These are phyloP conservation scores for Hanseniaspora occidentalis DNA, from an alignment of 805 yeast genomes.

Conservation along the genomic window DNA sequence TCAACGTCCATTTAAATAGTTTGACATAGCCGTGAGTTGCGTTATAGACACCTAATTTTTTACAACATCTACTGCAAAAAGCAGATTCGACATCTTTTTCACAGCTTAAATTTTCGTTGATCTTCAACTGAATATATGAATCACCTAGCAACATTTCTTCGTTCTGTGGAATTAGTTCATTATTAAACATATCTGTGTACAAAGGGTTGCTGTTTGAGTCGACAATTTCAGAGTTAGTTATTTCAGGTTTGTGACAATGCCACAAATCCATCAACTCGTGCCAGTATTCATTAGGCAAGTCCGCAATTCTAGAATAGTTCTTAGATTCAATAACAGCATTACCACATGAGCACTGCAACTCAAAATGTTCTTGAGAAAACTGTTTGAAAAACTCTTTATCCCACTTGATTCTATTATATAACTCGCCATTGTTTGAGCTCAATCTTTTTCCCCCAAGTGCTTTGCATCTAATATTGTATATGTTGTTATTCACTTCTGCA, in stretches of 20 bases:
- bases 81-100: slow-evolving; percentile 1
- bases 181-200: slow-evolving; percentile 11
- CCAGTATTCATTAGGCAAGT: slow-evolving; percentile 91
- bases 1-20: slow-evolving; percentile 19
- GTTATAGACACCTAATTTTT: slow-evolving; percentile 10
- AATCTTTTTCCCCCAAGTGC: neutral
- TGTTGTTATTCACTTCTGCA: neutral
- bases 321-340: neutral
- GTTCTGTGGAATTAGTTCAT: slow-evolving; percentile 13
- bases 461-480: neutral
- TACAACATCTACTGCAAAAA: slow-evolving; percentile 12
- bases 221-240: slow-evolving; percentile 10
- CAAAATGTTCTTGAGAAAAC: neutral
- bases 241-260: slow-evolving; percentile 83
- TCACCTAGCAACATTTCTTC: slow-evolving; percentile 19
- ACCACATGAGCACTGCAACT: neutral
- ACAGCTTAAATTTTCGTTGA: too few relatives aligned
- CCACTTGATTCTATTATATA: neutral
- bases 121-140: slow-evolving; percentile 12
- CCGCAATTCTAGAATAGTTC: slow-evolving; percentile 21
- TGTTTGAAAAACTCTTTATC: neutral
- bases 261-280: slow-evolving; percentile 92
- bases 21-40: slow-evolving; percentile 2
- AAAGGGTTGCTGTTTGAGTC: slow-evolving; percentile 14
- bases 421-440: neutral